Conservation (phyloP, 2,329 filamentous ascomycete species). For the Fusarium transvaalense region DNA sequence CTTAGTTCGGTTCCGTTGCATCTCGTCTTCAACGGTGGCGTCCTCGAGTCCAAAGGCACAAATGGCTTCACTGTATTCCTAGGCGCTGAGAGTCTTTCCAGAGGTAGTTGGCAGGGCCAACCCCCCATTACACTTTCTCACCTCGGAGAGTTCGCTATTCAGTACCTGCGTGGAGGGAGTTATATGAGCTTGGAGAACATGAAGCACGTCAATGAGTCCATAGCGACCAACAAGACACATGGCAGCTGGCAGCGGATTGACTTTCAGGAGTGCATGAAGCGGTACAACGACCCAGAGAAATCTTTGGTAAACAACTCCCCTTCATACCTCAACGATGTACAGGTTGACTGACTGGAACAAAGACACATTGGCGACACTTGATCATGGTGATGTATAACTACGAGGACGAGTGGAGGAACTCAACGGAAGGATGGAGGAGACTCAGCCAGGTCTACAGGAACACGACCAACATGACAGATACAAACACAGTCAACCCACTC, state of each 20-base stretch:
- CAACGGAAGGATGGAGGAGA: conserved; percentile 32
- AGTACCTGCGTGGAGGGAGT: neutral
- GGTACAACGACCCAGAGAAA: conserved; percentile 19
- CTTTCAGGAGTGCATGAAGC: neutral
- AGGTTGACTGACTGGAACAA: neutral
- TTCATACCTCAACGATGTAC: accelerated
- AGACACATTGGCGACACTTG: conserved; percentile 25
- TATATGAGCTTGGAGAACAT: neutral
- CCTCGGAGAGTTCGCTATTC: accelerated
- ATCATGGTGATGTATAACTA: conserved; percentile 26
- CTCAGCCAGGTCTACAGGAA: conserved; percentile 18
- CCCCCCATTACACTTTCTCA: neutral
- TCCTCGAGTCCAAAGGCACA: conserved; percentile 25
- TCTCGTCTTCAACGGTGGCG: conserved; percentile 28
- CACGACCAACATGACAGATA: neutral
- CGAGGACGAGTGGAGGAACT: conserved; percentile 11
- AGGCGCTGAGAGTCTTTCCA: neutral
- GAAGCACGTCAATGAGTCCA: conserved; percentile 8
- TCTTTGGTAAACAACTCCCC: neutral
- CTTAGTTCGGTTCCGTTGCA: conserved; percentile 27
- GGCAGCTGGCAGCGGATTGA: neutral
- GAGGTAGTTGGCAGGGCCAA: conserved; percentile 4
- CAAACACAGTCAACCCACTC: conserved; percentile 1
- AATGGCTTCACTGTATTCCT: conserved; percentile 29
- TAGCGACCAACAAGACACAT: neutral